These are phyloP conservation scores for Westerdykella aurantiaca DNA, from an alignment of 2,329 filamentous ascomycete genomes.

Conservation along the genomic window DNA sequence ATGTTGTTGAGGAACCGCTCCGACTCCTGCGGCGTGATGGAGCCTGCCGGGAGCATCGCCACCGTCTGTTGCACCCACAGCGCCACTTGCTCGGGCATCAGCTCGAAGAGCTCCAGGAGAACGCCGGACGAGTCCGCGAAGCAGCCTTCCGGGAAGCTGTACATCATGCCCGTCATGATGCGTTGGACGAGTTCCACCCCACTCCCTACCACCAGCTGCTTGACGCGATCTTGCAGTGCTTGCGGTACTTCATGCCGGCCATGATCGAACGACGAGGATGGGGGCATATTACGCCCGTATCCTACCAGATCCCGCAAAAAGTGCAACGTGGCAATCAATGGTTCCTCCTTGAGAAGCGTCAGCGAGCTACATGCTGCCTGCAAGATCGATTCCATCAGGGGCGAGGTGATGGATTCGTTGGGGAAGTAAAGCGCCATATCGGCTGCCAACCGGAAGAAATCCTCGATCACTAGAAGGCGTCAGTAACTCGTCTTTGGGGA, in stretches of 20 bases:
- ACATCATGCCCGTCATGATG: slow-evolving; percentile 97
- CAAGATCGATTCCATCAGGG: slow-evolving; percentile 75
- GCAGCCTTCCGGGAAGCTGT: slow-evolving; percentile 92
- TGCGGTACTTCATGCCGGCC: slow-evolving; percentile 55
- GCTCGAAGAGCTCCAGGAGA: slow-evolving; percentile 81
- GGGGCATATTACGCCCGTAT: slow-evolving; percentile 71
- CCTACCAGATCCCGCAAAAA: slow-evolving; percentile 86
- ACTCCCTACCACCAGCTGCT: slow-evolving; percentile 61
- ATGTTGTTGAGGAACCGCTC: slow-evolving; percentile 77
- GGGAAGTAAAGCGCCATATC: slow-evolving; percentile 94
- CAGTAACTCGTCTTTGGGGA: slow-evolving; percentile 2
- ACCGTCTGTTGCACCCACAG: slow-evolving; percentile 81
- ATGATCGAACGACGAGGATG: slow-evolving; percentile 57
- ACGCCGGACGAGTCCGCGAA: slow-evolving; percentile 92
- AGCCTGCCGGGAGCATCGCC: slow-evolving; percentile 74
- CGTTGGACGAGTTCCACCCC: slow-evolving; percentile 80
- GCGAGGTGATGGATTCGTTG: slow-evolving; percentile 71
- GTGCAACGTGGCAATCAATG: slow-evolving; percentile 83
- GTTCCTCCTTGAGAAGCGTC: slow-evolving; percentile 84
- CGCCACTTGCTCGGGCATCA: slow-evolving; percentile 73
- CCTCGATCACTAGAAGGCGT: slow-evolving; percentile 65
- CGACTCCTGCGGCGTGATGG: slow-evolving; percentile 72
- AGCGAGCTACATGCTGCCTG: slow-evolving; percentile 82
- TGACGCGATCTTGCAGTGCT: slow-evolving; percentile 68
- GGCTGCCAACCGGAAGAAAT: slow-evolving; percentile 89